phyloP scores from a whole-genome alignment of 768 basidiomycete species.

The Amanita pseudoporphyria region DNA sequence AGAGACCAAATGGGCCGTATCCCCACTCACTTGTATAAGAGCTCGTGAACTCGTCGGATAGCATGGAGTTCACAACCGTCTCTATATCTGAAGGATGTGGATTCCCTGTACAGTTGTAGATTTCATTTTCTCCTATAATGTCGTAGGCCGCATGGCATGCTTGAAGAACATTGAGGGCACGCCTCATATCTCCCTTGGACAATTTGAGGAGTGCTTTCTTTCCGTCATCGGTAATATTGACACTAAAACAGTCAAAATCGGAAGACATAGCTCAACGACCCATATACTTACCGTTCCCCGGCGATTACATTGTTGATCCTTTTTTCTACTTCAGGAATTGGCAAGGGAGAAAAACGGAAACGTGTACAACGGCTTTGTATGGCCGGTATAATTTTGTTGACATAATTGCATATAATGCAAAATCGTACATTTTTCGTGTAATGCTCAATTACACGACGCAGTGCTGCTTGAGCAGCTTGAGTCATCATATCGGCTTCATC shows the following conservation, averaged over 20 bases:
- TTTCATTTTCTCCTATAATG: constrained; percentile 74
- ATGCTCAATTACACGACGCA: constrained; percentile 95
- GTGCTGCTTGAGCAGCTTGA: constrained; percentile 89
- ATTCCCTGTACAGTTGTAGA: constrained; percentile 95
- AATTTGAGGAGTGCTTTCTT: constrained; percentile 85
- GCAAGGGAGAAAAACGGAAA: constrained; percentile 93
- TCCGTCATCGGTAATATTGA: constrained; percentile 80
- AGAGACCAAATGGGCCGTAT: neutral
- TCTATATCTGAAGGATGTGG: constrained; percentile 95
- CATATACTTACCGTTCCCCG: constrained; percentile 59
- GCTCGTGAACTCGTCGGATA: constrained; percentile 91
- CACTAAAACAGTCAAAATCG: constrained; percentile 35
- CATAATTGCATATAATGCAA: constrained; percentile 99
- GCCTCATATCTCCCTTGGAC: constrained; percentile 96
- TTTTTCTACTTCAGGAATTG: constrained; percentile 77
- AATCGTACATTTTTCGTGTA: constrained; percentile 98
- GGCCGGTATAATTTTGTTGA: constrained; percentile 97
- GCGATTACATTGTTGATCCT: constrained; percentile 71
- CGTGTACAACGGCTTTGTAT: constrained; percentile 98
- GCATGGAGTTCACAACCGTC: constrained; percentile 89
- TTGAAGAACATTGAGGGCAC: constrained; percentile 92
- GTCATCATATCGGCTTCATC: constrained; percentile 99
- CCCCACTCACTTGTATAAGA: constrained; percentile 62
- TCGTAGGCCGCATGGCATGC: constrained; percentile 98
- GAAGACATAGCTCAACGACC: neutral